Conservation (phyloP, 306 rosid species). For the Citrullus amarus region DNA sequence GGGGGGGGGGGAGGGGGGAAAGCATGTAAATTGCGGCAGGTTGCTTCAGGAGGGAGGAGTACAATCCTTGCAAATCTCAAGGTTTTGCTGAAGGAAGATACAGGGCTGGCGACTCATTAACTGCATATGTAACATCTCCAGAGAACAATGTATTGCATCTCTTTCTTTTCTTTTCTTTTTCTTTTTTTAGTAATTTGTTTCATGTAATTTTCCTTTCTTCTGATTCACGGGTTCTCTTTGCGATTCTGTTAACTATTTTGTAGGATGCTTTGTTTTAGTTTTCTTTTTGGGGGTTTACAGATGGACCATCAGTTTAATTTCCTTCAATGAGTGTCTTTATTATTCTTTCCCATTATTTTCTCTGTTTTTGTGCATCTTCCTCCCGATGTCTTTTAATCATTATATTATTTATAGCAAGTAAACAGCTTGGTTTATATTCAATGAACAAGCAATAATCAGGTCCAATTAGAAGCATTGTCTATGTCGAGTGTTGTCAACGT, state of each 20-base stretch:
- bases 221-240: slow-evolving; percentile 1
- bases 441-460: not conserved
- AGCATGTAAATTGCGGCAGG: slow-evolving; percentile 10
- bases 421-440: not conserved
- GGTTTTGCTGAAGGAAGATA: slow-evolving; percentile 1
- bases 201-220: not conserved
- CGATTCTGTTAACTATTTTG: slow-evolving; percentile 4
- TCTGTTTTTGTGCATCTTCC: not conserved
- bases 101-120: slow-evolving; percentile 8
- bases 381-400: not conserved
- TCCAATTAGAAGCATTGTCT: not conserved
- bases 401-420: not conserved
- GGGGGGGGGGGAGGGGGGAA: not conserved
- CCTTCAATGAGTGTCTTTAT: slow-evolving; percentile 5
- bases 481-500: not conserved
- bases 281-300: slow-evolving; percentile 7
- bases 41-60: not conserved
- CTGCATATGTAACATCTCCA: slow-evolving; percentile 13
- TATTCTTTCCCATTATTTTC: not conserved
- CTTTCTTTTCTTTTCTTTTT: not conserved
- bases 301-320: slow-evolving; percentile 3
- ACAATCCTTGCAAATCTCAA: slow-evolving; percentile 4
- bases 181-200: not conserved
- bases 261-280: not conserved
- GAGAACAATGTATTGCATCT: slow-evolving; percentile 3